These are phyloP conservation scores for Podaxis carcinomalis DNA, from an alignment of 768 basidiomycete genomes.

Conservation along the genomic window DNA sequence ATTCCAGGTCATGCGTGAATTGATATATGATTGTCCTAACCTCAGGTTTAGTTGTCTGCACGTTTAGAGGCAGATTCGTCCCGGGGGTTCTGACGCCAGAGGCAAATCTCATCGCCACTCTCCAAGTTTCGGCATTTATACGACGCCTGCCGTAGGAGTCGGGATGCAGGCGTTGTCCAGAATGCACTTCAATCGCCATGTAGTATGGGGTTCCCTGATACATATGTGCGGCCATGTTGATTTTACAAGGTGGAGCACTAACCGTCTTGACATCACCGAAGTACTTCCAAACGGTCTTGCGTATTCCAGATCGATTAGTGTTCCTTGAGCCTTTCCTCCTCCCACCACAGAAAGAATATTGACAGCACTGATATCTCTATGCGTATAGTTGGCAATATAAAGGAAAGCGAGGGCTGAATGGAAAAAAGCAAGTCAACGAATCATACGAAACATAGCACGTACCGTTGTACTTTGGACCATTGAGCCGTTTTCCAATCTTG, in stretches of 20 bases:
- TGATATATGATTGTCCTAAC: background rate
- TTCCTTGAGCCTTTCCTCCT: background rate
- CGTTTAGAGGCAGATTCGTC: no score
- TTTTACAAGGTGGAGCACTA: background rate
- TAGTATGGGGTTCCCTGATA: background rate
- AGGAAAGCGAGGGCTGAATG: conserved; percentile 2
- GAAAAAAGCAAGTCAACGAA: background rate
- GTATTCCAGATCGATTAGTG: conserved; percentile 9
- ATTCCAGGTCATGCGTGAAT: background rate
- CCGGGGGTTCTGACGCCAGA: no score
- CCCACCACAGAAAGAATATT: conserved; percentile 5
- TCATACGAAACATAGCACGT: background rate
- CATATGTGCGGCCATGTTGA: background rate
- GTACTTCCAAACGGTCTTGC: background rate
- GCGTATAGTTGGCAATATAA: conserved; percentile 9
- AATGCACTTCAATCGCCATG: background rate
- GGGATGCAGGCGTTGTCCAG: background rate
- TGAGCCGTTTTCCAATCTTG: no score
- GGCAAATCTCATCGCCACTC: background rate
- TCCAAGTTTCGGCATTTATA: background rate
- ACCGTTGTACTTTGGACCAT: no score
- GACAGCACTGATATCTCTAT: conserved; percentile 6
- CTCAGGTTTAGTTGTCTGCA: background rate
- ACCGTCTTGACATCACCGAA: background rate
- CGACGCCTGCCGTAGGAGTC: background rate